phyloP scores from a whole-genome alignment of 257 asterid species.

The Solanum sejunctum region DNA sequence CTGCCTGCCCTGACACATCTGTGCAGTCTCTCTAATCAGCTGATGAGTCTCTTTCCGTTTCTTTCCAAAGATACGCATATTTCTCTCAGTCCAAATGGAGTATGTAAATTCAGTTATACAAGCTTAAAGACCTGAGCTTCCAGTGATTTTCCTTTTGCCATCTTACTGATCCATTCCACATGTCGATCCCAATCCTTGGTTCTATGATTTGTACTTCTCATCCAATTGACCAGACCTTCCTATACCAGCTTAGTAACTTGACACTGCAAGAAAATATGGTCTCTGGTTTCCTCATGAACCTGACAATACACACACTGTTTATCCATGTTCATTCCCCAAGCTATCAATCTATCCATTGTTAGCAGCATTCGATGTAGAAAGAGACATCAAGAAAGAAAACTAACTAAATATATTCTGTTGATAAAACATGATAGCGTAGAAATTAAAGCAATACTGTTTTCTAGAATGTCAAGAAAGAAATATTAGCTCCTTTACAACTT shows the following conservation, averaged over 20 bases:
- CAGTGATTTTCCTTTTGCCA: neutral
- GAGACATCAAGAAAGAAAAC: neutral
- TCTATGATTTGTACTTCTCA: no score
- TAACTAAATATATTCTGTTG: neutral
- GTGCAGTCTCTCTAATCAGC: no score
- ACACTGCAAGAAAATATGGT: no score
- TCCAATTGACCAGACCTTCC: no score
- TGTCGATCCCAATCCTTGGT: neutral
- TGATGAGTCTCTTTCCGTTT: no score
- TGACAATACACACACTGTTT: no score
- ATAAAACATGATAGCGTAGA: neutral
- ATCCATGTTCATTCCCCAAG: no score
- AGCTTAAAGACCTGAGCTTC: no score
- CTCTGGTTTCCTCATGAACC: no score
- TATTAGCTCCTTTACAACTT: neutral
- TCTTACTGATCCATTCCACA: neutral
- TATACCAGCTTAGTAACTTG: no score
- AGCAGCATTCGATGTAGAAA: neutral
- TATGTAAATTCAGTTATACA: neutral
- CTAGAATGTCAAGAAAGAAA: neutral
- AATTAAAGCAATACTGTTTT: neutral
- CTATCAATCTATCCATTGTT: no score
- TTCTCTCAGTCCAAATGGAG: neutral
- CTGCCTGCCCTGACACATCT: neutral
- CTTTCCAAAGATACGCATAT: neutral